A percentile compares a stretch with the other conserved stretches of the same genome.
phyloP scores from a whole-genome alignment of 495 filamentous ascomycete genomes.

The Chaetomidium leptoderma region DNA sequence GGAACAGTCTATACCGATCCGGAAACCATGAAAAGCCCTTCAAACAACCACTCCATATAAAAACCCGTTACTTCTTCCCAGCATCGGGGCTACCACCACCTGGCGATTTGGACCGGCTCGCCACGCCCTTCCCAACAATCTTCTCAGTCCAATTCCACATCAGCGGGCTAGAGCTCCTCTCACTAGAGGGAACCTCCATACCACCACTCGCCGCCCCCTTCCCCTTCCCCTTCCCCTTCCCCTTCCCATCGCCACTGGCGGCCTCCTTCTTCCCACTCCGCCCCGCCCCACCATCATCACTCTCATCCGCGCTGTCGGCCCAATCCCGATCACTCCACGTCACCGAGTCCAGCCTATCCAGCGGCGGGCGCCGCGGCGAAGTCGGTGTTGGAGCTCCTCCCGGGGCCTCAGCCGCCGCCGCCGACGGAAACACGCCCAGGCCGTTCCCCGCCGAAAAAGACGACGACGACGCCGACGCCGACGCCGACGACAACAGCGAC shows the following conservation, averaged over 20 bases:
- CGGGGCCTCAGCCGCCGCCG: slow-evolving; percentile 8
- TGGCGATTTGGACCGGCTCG: slow-evolving; percentile 4
- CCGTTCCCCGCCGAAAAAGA: slow-evolving; percentile 1
- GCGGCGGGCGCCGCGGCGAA: slow-evolving; percentile 26
- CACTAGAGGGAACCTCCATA: neutral
- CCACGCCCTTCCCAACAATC: slow-evolving; percentile 47
- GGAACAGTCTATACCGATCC: no score
- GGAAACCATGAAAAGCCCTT: neutral
- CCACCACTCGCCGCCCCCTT: slow-evolving; percentile 14
- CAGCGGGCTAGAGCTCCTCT: slow-evolving; percentile 18
- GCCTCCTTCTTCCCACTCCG: slow-evolving; percentile 18
- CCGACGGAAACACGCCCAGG: neutral
- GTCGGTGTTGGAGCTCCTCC: no score
- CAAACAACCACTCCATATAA: neutral
- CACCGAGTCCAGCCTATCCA: slow-evolving; percentile 38
- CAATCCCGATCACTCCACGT: slow-evolving; percentile 55
- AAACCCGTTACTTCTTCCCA: neutral
- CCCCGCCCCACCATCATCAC: slow-evolving; percentile 32
- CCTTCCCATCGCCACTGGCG: neutral
- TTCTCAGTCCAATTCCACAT: slow-evolving; percentile 57
- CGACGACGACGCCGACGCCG: no score
- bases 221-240: slow-evolving; percentile 6
- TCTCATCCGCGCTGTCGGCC: slow-evolving; percentile 48
- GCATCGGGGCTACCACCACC: neutral
- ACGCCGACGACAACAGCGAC: neutral